Percentiles rank a stretch among this genome's conserved stretches.
Evolutionary conservation across 139 green algal species (phyloP).

Genomic region (Chlamydomonas asymmetrica): DNA sequence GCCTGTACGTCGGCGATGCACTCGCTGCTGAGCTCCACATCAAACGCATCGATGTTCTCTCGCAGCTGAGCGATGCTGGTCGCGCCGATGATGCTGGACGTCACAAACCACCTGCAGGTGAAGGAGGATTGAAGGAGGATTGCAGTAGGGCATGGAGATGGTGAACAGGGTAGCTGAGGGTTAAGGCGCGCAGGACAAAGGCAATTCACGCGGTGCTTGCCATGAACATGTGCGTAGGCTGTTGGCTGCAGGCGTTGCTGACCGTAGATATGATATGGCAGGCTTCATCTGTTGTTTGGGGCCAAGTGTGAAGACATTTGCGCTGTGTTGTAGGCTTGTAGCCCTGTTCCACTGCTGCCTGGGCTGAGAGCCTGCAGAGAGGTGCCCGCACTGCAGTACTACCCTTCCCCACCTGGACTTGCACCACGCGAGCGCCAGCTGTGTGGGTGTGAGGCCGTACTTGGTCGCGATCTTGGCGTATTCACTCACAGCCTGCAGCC

Average conservation of each 20-base stretch:
- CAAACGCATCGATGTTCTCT: conserved; percentile 81
- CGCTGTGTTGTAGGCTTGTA: too few species aligned
- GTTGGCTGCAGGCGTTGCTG: background rate
- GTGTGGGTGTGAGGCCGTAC: conserved; percentile 72
- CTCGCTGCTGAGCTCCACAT: conserved; percentile 56
- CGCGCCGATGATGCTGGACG: conserved; percentile 87
- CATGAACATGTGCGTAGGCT: too few species aligned
- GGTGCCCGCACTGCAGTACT: too few species aligned
- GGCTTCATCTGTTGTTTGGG: too few species aligned
- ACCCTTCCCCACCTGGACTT: conserved; percentile 64
- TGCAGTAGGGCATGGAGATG: background rate
- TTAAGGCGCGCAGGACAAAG: too few species aligned
- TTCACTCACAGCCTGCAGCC: conserved; percentile 63
- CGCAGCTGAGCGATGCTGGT: conserved; percentile 86
- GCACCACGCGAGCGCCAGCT: conserved; percentile 87
- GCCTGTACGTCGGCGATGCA: conserved; percentile 55
- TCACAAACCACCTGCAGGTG: conserved; percentile 45
- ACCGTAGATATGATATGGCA: background rate
- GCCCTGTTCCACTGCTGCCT: too few species aligned
- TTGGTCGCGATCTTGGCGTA: conserved; percentile 75
- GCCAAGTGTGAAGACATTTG: too few species aligned
- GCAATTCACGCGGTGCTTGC: too few species aligned
- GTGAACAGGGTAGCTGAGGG: background rate
- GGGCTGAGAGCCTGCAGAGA: too few species aligned
- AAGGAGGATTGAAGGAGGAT: background rate